Conservation (phyloP, 2,329 filamentous ascomycete species). For the Diplodia sapinea region DNA sequence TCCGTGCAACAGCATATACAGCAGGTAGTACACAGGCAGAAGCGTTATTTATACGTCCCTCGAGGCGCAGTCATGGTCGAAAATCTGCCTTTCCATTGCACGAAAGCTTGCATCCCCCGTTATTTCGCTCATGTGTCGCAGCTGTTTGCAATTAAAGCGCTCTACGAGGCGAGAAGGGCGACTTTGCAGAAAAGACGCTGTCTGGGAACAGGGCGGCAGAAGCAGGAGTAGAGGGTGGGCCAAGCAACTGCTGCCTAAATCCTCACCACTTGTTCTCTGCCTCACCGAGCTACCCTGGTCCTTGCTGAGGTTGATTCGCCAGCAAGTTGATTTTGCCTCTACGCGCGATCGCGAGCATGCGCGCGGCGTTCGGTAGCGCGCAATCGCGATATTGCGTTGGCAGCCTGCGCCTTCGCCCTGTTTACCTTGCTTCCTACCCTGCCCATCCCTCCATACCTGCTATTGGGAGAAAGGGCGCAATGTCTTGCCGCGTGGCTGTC, state of each 20-base stretch:
- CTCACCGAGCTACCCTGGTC: not conserved
- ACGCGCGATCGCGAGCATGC: not conserved
- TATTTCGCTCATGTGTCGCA: not conserved
- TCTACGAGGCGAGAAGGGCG: not conserved
- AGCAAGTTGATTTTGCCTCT: not conserved
- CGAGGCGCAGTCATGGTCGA: not conserved
- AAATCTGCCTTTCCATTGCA: conserved; percentile 3
- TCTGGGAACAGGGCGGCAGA: not conserved
- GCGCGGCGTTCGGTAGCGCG: not conserved
- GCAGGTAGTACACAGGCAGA: not conserved
- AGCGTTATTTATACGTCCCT: not conserved
- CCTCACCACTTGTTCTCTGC: not conserved
- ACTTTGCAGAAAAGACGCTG: not conserved
- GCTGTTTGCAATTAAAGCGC: not conserved
- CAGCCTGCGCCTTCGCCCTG: not conserved
- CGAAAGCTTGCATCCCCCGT: not conserved
- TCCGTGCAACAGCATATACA: not conserved
- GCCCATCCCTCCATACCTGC: not conserved
- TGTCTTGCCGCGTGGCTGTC: not conserved
- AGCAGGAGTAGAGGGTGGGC: not conserved
- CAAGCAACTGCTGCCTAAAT: not conserved
- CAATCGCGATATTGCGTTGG: not conserved
- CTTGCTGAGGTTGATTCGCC: not conserved
- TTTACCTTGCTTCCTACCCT: not conserved
- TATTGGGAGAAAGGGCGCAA: not conserved